phyloP scores from a whole-genome alignment of 345 rosid genomes.

The Turritis glabra region DNA sequence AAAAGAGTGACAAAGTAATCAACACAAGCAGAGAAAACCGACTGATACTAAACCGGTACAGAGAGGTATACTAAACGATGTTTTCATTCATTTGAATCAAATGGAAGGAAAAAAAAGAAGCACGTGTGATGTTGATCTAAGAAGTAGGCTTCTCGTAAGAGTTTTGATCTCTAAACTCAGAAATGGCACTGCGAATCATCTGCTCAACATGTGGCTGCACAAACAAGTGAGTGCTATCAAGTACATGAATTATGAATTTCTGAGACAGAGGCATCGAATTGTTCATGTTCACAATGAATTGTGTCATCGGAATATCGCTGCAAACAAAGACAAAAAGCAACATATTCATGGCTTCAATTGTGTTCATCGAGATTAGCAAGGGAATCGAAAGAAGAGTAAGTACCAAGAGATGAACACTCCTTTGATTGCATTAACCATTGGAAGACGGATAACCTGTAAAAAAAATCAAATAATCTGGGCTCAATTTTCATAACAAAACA shows the following conservation, averaged over 20 bases:
- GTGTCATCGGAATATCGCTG: conserved; percentile 87
- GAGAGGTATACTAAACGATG: no score
- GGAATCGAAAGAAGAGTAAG: conserved; percentile 17
- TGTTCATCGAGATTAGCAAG: neutral
- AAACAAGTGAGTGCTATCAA: conserved; percentile 73
- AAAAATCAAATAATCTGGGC: neutral
- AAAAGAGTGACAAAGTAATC: neutral
- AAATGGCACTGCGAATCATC: conserved; percentile 69
- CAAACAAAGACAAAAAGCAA: neutral
- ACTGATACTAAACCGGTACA: neutral
- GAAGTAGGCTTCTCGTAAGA: conserved; percentile 82
- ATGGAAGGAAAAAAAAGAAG: neutral
- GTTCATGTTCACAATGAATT: conserved; percentile 77
- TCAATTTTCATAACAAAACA: neutral
- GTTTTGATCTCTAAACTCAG: conserved; percentile 84
- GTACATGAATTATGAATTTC: conserved; percentile 73
- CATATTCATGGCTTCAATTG: neutral
- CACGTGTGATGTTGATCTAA: conserved; percentile 12
- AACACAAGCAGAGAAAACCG: neutral
- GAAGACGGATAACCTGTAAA: neutral
- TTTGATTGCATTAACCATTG: conserved; percentile 85
- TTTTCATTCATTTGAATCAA: neutral
- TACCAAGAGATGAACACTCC: conserved; percentile 82
- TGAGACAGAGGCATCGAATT: conserved; percentile 66
- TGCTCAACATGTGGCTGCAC: conserved; percentile 72